phyloP scores from a whole-genome alignment of 495 filamentous ascomycete species.

The Talaromyces trachyspermus region DNA sequence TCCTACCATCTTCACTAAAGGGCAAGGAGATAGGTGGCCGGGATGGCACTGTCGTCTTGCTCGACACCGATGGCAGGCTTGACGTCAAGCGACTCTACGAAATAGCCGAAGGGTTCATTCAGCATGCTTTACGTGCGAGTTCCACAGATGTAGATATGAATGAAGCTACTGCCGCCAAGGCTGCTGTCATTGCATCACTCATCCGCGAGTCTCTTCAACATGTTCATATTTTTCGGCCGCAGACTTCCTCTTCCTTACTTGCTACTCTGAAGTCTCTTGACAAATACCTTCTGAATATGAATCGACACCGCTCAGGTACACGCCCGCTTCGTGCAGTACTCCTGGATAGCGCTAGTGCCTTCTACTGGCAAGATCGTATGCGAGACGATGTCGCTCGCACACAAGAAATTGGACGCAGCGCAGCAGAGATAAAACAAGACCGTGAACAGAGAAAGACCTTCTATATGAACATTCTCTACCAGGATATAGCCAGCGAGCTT shows the following conservation, averaged over 20 bases:
- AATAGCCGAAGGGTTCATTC: slow-evolving; percentile 25
- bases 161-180: background rate
- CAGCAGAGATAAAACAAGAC: slow-evolving; percentile 23
- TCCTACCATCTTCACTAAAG: slow-evolving; percentile 43
- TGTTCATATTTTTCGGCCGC: slow-evolving; percentile 49
- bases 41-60: slow-evolving; percentile 52
- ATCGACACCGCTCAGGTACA: slow-evolving; percentile 39
- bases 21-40: slow-evolving; percentile 36
- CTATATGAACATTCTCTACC: slow-evolving; percentile 27
- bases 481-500: slow-evolving; percentile 24
- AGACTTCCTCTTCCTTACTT: slow-evolving; percentile 43
- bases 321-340: slow-evolving; percentile 43
- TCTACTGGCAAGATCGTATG: slow-evolving; percentile 50
- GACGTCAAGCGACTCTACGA: slow-evolving; percentile 48
- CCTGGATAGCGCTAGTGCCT: slow-evolving; percentile 49
- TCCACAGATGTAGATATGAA: background rate
- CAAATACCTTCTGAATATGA: slow-evolving; percentile 43
- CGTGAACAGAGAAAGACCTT: slow-evolving; percentile 25
- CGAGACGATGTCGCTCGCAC: slow-evolving; percentile 38
- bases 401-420: slow-evolving; percentile 28
- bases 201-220: slow-evolving; percentile 34
- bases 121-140: background rate
- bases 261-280: slow-evolving; percentile 43
- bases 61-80: slow-evolving; percentile 67
- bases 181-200: slow-evolving; percentile 19